Evolutionary conservation across 2,329 filamentous ascomycete species (phyloP).

Genomic region (Ascochyta koolunga): DNA sequence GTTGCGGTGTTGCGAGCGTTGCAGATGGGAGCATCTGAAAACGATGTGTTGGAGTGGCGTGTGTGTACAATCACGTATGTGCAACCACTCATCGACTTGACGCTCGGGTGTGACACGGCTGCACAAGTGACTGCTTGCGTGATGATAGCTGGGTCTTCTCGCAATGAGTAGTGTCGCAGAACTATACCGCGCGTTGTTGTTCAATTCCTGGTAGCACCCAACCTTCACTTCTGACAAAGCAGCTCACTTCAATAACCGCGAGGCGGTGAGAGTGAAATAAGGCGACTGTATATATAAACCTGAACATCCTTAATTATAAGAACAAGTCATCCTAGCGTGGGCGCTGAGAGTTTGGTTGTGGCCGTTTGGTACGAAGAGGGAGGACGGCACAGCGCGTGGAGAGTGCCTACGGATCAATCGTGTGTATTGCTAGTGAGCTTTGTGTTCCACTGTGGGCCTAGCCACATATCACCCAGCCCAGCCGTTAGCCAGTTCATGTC

Average conservation of each 20-base stretch:
- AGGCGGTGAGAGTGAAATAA: slow-evolving; percentile 10
- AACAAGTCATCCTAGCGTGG: neutral
- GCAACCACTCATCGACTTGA: neutral
- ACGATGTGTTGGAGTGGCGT: neutral
- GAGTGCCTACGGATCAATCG: slow-evolving; percentile 34
- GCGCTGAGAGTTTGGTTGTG: slow-evolving; percentile 16
- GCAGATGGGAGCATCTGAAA: neutral
- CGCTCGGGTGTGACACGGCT: slow-evolving; percentile 1
- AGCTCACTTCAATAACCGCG: slow-evolving; percentile 20
- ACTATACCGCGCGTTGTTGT: neutral
- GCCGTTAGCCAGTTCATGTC: slow-evolving; percentile 2
- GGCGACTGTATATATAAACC: neutral
- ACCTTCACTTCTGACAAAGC: slow-evolving; percentile 5
- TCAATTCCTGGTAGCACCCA: neutral
- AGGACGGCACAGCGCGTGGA: slow-evolving; percentile 40
- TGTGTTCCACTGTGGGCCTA: slow-evolving; percentile 30
- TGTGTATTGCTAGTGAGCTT: slow-evolving; percentile 11
- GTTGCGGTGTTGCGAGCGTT: neutral
- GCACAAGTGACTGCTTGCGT: neutral
- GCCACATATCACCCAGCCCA: slow-evolving; percentile 23
- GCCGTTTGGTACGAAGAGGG: slow-evolving; percentile 29
- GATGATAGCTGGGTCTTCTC: neutral
- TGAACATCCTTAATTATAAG: neutral
- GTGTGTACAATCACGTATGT: neutral
- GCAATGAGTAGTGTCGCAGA: neutral